Evolutionary conservation across 2,329 filamentous ascomycete genomes (phyloP), one percentile per base, ranked within the genome.

Genomic region (Ascochyta clinopodiicola): DNA sequence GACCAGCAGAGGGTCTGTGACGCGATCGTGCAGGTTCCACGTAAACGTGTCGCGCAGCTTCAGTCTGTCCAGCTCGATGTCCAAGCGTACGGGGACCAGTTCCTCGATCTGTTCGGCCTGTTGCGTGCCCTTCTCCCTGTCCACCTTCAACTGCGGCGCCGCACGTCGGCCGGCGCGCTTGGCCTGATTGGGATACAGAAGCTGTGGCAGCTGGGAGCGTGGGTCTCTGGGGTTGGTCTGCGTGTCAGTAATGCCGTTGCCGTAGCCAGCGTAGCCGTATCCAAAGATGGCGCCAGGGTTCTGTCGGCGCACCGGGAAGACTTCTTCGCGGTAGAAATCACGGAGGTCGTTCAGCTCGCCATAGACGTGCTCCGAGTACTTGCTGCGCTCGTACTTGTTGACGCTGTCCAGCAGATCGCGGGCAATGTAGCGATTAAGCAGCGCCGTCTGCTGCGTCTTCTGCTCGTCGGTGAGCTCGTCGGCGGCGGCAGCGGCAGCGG

Each of bases 41-140:
- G 95, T 98, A 66, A 99, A 97, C 0, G 95, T 98, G 76, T 99
- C 95, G 74, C 95, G 90, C 57, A 99, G 82, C 77, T 95, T 95
- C 67, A 98, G 86, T 79, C 96, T 96, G 64, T 98, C 94, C 84
- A 91, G 90, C 70, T 99, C 95, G 44, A 98, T 91, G 68, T 99
- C 95, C 50, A 99, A 79, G 43, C 95, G 86, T 62, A 99, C 85
- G 2, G 95, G 95, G 1, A 98, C 91, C 49, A 99, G 80, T 71
- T 97, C 92, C 74, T 99, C 95, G 48, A 91, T 83, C 71, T 94
- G 90, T 66, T 98, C 94, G 22, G 91, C 92, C 78, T 98, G 95
- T 78, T 98, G 94, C 60, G 86, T 48, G 24, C 59, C 84, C 80
- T 93, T 84, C 63, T 96, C 92, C 73, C 92, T 92, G 67, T 90